Evolutionary conservation across 1,139 yeast genomes (phyloP), one percentile per base, ranked within the genome.

Genomic region (Debaryomyces sp.): DNA sequence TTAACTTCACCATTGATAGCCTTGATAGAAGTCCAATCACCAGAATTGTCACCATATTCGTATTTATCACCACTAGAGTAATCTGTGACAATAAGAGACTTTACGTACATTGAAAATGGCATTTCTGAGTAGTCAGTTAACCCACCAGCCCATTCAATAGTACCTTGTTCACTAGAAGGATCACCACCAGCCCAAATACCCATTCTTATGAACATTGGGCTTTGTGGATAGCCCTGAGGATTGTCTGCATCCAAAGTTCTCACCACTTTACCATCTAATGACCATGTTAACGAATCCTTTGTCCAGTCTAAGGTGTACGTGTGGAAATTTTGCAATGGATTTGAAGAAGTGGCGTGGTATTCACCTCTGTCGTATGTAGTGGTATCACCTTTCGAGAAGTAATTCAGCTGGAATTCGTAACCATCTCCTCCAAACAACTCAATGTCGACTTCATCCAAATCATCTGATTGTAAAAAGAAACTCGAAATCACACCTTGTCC

Each of bases 161-260:
- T 87, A 33, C 95, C 96, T 24, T 75, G 68, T 6, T 76, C 73
- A 59, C 86, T 86, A 36, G 72, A 60, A 15, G 89, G 74, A 63
- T 86, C 91, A 53, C 95, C 95, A 52, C 92, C 95, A 17, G 94
- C 91, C 95, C 95, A 87, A 24, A 76, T 63, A 49, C 95, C 95
- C 46, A 87, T 75, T 58, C 71, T 78, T 13, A 89, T 64, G 53
- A 75, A 77, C 94, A 87, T 87, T 32, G 96, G 96, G 15, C 87
- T 71, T 65, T 87, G 91, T 37, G 96, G 96, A 62, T 78, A 88
- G 1, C 90, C 91, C 53, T 80, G 75, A 30, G 80, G 68, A 45
- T 81, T 73, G 50, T 77, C 70, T 41, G 80, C 72, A n/a, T 70
- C 55, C 46, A 87, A 65, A 1, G 82, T 75, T 65, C 96, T 79